Base-by-base conservation (phyloP, 2,329 filamentous ascomycete species). In the Hymenoscyphus albidus region DNA sequence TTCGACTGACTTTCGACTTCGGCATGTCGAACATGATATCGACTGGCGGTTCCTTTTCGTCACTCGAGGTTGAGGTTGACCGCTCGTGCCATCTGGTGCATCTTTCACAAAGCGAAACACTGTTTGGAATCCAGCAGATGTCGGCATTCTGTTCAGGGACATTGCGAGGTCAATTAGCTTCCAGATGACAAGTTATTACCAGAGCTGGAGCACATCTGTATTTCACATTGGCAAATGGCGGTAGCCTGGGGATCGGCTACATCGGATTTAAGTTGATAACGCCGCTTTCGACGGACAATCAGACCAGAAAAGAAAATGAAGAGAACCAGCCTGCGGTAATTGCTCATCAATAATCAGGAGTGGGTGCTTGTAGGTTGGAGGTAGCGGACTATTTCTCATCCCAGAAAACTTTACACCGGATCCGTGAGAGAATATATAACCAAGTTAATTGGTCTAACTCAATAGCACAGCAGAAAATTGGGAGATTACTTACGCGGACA, bases 31-130 rank as follows among this genome's bases (percentile, higher is more conserved):
- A 48, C 65, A 67, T 58, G 65, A 67, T n/a, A 65, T 39, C 10
- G 65, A 32, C 16, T 62, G 63, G n/a, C 65, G 65, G 42, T 65
- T 67, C 35, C 63, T 44, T 38, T 62, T 67, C 0, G 48, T 12
- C 5, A 61, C 61, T 51, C 58, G 57, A 65, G 40, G 22, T 16
- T 60, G 35, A 54, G 40, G 22, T 16, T 60, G 35, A 54, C 59
- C 61, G 38, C 14, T 57, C 12, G 31, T 51, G 42, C 27, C 7
- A n/a, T 63, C 57, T 4, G 51, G 56, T 27, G 22, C 44, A 51
- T 48, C 42, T 48, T 66, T 66, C 13, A 57, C 44, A 2, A 64
- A 40, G n/a, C 62, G 59, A 40, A 67, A 67, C 5, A 67, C 62
- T 40, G 35, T 67, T 35, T 67, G 65, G 18, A 62, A 64, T 14